Base-by-base conservation (phyloP, 208 protist genomes). In the Trypanosoma scelopori region DNA sequence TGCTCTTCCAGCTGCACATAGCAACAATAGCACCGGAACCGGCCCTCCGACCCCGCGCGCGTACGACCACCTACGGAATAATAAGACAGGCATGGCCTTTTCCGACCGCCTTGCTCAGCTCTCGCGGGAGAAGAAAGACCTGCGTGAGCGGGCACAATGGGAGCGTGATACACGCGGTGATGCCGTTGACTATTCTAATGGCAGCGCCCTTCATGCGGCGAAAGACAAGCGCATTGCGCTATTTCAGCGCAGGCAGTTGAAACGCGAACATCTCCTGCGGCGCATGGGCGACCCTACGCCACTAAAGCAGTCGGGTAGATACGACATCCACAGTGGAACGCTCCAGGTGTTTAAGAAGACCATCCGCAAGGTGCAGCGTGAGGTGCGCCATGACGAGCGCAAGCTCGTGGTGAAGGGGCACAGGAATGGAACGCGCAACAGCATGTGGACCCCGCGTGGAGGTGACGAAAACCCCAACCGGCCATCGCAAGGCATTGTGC, bases 281-380 rank as follows among this genome's bases (percentile, higher is more conserved):
- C 88, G 88, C 32, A 71, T 91, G 25, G 88, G 88, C 47, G 88
- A 94, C 60, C 88, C 88, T 3, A 91, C 84, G 27, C 88, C 88
- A 39, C 71, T 94, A 39, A 91, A 94, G 74, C 85, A 94, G 71
- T 89, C 81, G 0, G 88, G 88, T 16, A 58, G 65, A 41, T 94
- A 87, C 61, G 88, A 94, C 68, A 78, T 78, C 27, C 56, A 74
- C 27, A 79, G 74, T 23, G 85, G 80, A 5, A 92, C 84, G 2
- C 71, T 94, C 41, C 73, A 70, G 42, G 85, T 94, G 20, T 94
- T 88, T 63, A 86, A 89, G 56, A 92, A 92, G 71, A 94, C 89
- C 6, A 87, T 88, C 28, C 89, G 89, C 20, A 81, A 81, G 43
- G 89, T 94, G 55, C 70, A 84, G 61, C 82, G 89, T 13, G 85